Conservation (phyloP, 1,284 basidiomycete species). For the Pseudozyma thailandica region DNA sequence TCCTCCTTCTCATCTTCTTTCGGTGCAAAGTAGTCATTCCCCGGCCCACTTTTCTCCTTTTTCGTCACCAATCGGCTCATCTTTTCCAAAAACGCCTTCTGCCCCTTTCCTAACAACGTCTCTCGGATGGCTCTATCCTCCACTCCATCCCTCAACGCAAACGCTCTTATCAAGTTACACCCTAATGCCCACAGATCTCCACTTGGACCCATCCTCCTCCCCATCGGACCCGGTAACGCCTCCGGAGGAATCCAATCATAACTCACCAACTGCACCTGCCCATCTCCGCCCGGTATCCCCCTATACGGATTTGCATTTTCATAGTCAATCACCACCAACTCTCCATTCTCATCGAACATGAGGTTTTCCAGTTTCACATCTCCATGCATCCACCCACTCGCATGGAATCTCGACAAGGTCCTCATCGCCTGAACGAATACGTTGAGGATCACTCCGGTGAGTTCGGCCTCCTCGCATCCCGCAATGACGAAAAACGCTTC, state of each 20-base stretch:
- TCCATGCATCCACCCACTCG: slow-evolving; percentile 65
- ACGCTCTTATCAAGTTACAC: slow-evolving; percentile 62
- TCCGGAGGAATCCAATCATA: slow-evolving; percentile 67
- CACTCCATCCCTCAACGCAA: slow-evolving; percentile 63
- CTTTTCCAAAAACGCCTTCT: slow-evolving; percentile 52
- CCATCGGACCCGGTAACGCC: slow-evolving; percentile 52
- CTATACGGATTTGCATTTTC: slow-evolving; percentile 66
- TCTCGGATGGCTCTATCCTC: slow-evolving; percentile 58
- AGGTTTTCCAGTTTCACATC: slow-evolving; percentile 67
- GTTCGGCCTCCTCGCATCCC: slow-evolving; percentile 62
- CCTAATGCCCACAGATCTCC: slow-evolving; percentile 66
- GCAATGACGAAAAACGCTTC: slow-evolving; percentile 67
- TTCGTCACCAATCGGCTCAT: slow-evolving; percentile 22
- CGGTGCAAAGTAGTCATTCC: slow-evolving; percentile 27
- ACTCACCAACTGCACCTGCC: slow-evolving; percentile 58
- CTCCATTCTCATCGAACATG: slow-evolving; percentile 61
- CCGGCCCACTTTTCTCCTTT: slow-evolving; percentile 13
- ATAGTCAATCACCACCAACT: slow-evolving; percentile 63
- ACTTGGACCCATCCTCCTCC: slow-evolving; percentile 59
- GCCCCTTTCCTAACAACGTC: slow-evolving; percentile 54
- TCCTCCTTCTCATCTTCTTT: slow-evolving; percentile 5
- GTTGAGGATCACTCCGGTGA: slow-evolving; percentile 57
- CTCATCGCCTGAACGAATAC: slow-evolving; percentile 60
- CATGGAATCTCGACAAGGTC: slow-evolving; percentile 56
- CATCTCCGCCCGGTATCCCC: slow-evolving; percentile 60